These are phyloP conservation scores for Oidiodendron maius DNA, from an alignment of 495 filamentous ascomycete genomes.

Conservation along the genomic window DNA sequence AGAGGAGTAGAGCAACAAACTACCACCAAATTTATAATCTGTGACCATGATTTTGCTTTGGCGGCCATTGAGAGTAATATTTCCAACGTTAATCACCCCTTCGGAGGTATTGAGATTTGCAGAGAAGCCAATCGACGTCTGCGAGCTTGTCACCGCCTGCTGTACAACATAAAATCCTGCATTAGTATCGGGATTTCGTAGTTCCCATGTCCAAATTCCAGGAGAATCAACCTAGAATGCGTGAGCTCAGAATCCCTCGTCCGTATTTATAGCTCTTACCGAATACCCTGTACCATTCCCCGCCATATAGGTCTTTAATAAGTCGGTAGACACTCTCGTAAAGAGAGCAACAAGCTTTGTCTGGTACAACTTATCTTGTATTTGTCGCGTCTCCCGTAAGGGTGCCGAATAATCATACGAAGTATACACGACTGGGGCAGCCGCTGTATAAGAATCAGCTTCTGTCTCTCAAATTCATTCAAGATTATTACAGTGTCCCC, in stretches of 20 bases:
- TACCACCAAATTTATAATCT: conserved; percentile 38
- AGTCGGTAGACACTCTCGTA: conserved; percentile 46
- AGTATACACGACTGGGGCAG: conserved; percentile 44
- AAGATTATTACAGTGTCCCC: conserved; percentile 32
- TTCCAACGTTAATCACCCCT: conserved; percentile 34
- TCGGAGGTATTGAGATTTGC: conserved; percentile 34
- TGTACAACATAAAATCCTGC: conserved; percentile 44
- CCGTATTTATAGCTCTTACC: conserved; percentile 25
- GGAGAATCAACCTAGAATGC: conserved; percentile 10
- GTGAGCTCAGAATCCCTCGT: conserved; percentile 3
- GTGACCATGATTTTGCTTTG: conserved; percentile 46
- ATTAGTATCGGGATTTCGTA: conserved; percentile 48
- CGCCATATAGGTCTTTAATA: conserved; percentile 47
- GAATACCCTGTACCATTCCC: conserved; percentile 53
- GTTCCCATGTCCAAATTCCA: conserved; percentile 42
- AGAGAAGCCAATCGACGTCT: conserved; percentile 29
- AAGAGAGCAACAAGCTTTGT: conserved; percentile 52
- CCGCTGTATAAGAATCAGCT: conserved; percentile 20
- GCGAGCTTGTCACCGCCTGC: conserved; percentile 31
- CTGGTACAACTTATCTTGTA: conserved; percentile 34
- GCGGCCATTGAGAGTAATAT: conserved; percentile 38
- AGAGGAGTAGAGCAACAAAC: conserved; percentile 39
- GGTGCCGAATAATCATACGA: conserved; percentile 41
- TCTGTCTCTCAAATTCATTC: neutral
- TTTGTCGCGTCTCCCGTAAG: conserved; percentile 27